Evolutionary conservation across 2,329 filamentous ascomycete genomes (phyloP), one percentile per base, ranked within the genome.

Genomic region (Falciphora oryzae): DNA sequence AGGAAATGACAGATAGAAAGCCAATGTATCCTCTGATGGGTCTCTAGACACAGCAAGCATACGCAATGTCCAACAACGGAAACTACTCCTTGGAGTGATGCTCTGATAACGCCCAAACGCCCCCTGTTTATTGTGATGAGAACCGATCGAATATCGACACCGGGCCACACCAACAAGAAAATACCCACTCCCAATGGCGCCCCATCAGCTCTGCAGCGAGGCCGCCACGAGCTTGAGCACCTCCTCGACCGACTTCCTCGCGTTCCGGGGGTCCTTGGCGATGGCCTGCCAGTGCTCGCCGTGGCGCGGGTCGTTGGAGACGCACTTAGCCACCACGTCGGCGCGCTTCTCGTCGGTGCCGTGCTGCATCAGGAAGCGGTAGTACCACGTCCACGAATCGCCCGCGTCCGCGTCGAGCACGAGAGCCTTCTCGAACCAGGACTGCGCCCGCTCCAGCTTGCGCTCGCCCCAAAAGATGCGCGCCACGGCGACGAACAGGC

Each of bases 301-400:
- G 75, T 99, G 93, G 71, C 89, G 88, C 4, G 96, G 96, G 76
- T 98, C 95, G 65, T 88, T 93, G 61, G 89, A 79, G 38, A 90
- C 82, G 70, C 91, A 93, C 79, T 96, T 97, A 65, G 81, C 82
- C 7, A 97, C 75, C 38, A 97, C 89, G 73, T 98, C 95, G 35
- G 82, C 85, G 72, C 90, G 84, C 87, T 98, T 99, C 81, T 97
- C 94, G 68, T 92, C 89, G 6, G 93, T 97, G 13, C 95, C 96
- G 78, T 99, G 93, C 81, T 97, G 92, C 69, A 88, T 75, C 68
- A 98, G 74, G 75, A 98, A 99, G 76, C 94, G 93, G 76, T 93
- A 95, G 76, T 97, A 99, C 94, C 94, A 99, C 27, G 93, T 94
- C 96, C 96, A 99, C 14, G 88, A 91, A 79, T 99, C 96, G 62